phyloP scores from a whole-genome alignment of 768 basidiomycete genomes.

The Russula emetica region DNA sequence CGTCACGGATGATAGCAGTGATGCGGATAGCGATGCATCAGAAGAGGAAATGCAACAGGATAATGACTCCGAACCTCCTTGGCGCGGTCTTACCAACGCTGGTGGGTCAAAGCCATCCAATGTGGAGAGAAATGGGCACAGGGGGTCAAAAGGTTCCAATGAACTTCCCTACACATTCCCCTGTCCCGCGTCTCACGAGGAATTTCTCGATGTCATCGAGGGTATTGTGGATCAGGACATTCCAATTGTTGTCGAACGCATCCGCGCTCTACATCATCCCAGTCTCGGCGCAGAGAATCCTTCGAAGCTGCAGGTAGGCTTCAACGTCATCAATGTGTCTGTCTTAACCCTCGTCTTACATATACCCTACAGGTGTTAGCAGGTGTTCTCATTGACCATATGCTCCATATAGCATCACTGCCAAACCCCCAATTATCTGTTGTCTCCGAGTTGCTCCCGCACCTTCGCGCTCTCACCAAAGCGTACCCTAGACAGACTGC shows the following conservation, averaged over 20 bases:
- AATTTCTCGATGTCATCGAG: slow-evolving; percentile 80
- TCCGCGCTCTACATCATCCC: slow-evolving; percentile 86
- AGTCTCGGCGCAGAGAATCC: slow-evolving; percentile 92
- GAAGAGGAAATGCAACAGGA: slow-evolving; percentile 34
- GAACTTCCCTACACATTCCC: slow-evolving; percentile 92
- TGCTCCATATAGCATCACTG: slow-evolving; percentile 67
- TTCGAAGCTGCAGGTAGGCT: slow-evolving; percentile 77
- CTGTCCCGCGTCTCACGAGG: slow-evolving; percentile 81
- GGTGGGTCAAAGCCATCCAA: neutral
- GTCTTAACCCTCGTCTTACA: slow-evolving; percentile 10
- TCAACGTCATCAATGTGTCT: neutral
- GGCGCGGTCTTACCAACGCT: neutral
- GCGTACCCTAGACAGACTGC: slow-evolving; percentile 80
- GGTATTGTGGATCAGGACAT: slow-evolving; percentile 67
- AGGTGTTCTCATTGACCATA: slow-evolving; percentile 81
- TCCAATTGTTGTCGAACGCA: slow-evolving; percentile 80
- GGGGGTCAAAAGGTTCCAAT: slow-evolving; percentile 30
- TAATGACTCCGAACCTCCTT: slow-evolving; percentile 28
- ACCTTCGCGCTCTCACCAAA: slow-evolving; percentile 71
- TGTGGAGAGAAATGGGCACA: slow-evolving; percentile 1
- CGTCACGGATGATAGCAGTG: slow-evolving; percentile 30
- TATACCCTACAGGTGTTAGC: slow-evolving; percentile 53
- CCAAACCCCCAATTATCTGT: slow-evolving; percentile 57
- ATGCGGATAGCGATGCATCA: slow-evolving; percentile 34
- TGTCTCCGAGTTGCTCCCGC: slow-evolving; percentile 66